Evolutionary conservation across 2,329 filamentous ascomycete genomes (phyloP), one percentile per base, ranked within the genome.

Genomic region (Byssothecium circinans): DNA sequence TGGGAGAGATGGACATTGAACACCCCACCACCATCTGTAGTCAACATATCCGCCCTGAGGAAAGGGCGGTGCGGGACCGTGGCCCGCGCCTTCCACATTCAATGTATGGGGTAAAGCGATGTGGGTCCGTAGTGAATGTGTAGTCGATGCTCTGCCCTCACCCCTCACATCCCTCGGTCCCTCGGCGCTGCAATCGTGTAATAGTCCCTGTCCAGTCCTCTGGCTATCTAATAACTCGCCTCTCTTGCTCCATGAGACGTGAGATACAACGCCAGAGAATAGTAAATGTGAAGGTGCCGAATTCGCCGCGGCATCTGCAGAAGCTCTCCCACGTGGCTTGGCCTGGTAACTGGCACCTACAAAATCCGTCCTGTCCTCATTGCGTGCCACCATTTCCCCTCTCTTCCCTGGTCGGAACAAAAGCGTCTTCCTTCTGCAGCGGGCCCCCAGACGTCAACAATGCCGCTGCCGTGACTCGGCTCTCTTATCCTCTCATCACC

Each of bases 141-240:
- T n/a, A 27, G 25, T 27, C 11, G 25, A 7, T 27, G 11, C 25
- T 27, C 7, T 27, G 25, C 25, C 7, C 11, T 6, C 25, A 7
- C 25, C 11, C 25, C 6, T 11, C 15, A 33, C 15, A n/a, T 17
- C 32, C 32, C n/a, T n/a, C n/a, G 10, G 23, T 25, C 23, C 10
- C 10, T 25, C 23, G n/a, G n/a, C 15, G 11, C 32, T 22, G 17
- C 14, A 34, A 11, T 29, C 14, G 8, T 39, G 15, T 14, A 30
- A 27, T 27, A 14, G 11, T 37, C 4, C 17, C n/a, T 40, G 8
- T 14, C 10, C 38, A 36, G 14, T 12, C 8, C 83, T 87, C 84
- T 82, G 79, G 78, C 81, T 75, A 84, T 87, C 81, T 84, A 86
- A 86, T 86, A 84, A 78, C 82, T 81, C 82, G 70, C 75, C n/a